phyloP scores from a whole-genome alignment of 768 basidiomycete genomes.

The Cystobasidium ongulense region DNA sequence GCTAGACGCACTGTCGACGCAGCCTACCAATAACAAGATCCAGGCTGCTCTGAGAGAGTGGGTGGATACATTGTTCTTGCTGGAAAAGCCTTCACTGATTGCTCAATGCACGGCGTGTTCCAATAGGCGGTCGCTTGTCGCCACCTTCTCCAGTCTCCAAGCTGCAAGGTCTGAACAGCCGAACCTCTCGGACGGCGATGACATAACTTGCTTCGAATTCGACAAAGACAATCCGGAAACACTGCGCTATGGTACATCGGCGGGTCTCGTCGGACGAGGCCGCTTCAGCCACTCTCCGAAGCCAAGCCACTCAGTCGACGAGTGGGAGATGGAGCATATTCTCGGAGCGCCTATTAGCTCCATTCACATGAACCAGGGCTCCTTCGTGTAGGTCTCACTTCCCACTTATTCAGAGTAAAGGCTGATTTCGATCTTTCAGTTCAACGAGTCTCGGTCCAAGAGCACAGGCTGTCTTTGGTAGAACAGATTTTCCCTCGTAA shows the following conservation, averaged over 20 bases:
- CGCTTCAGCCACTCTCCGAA: not conserved
- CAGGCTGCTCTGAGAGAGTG: not conserved
- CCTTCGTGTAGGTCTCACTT: not conserved
- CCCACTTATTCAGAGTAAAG: too few species aligned
- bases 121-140: not conserved
- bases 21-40: not conserved
- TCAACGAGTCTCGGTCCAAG: constrained; percentile 8
- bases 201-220: not conserved
- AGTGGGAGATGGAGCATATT: constrained; percentile 7
- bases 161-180: not conserved
- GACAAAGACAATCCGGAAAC: not conserved
- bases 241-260: constrained; percentile 8
- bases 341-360: constrained; percentile 11
- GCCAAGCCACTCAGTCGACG: not conserved
- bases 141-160: not conserved
- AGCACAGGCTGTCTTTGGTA: constrained; percentile 2
- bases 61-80: not conserved
- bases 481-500: constrained; percentile 10
- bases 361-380: not conserved
- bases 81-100: too few species aligned
- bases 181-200: not conserved
- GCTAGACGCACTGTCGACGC: not conserved
- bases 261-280: constrained; percentile 9
- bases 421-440: not conserved
- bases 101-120: too few species aligned